phyloP scores from a whole-genome alignment of 2,329 filamentous ascomycete genomes.

The Colletotrichum sp. region DNA sequence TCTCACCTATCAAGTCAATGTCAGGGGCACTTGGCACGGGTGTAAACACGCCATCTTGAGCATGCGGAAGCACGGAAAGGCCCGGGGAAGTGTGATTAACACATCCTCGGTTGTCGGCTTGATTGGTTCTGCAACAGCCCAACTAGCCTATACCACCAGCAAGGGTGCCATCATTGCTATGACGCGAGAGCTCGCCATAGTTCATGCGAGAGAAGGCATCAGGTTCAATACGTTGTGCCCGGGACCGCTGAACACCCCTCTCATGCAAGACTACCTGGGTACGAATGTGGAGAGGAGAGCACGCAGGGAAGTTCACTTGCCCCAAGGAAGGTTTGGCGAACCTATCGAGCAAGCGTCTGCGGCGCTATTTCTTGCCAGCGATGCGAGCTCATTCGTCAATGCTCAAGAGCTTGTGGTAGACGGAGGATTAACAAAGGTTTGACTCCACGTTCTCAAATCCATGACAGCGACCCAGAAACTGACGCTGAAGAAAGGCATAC shows the following conservation, averaged over 20 bases:
- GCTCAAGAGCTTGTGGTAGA: conserved; percentile 76
- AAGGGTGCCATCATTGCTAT: conserved; percentile 78
- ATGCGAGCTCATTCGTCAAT: conserved; percentile 78
- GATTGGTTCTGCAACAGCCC: conserved; percentile 74
- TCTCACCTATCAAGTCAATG: conserved; percentile 76
- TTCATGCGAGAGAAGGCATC: conserved; percentile 76
- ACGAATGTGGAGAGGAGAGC: conserved; percentile 72
- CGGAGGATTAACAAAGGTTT: conserved; percentile 69
- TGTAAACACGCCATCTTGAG: conserved; percentile 75
- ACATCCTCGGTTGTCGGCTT: conserved; percentile 75
- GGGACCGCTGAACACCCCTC: conserved; percentile 75
- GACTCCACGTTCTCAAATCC: not conserved
- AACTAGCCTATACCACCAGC: conserved; percentile 77
- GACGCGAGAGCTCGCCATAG: conserved; percentile 76
- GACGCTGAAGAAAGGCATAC: conserved; percentile 13
- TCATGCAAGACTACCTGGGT: conserved; percentile 79
- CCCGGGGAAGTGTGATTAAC: conserved; percentile 73
- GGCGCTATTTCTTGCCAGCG: conserved; percentile 75
- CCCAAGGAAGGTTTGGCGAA: conserved; percentile 76
- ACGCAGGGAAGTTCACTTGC: conserved; percentile 78
- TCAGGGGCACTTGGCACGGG: conserved; percentile 81
- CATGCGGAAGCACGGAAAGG: conserved; percentile 71
- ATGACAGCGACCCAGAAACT: not conserved
- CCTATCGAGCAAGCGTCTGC: conserved; percentile 79
- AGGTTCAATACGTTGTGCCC: conserved; percentile 78